These are phyloP conservation scores for Globisporangium polare DNA, from an alignment of 352 stramenopile species.

Conservation along the genomic window DNA sequence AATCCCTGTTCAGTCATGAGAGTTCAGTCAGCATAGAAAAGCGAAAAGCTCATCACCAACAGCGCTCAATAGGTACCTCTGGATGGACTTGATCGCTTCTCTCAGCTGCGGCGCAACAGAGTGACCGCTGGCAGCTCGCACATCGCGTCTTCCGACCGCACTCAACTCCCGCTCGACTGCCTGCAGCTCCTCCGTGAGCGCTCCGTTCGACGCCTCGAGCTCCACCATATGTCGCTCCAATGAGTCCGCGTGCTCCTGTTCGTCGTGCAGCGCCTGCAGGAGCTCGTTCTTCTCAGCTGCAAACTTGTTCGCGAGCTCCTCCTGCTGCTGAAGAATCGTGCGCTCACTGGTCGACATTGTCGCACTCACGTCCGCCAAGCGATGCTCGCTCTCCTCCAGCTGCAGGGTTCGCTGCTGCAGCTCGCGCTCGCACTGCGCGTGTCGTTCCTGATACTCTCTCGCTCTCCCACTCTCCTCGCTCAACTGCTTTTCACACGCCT, in stretches of 20 bases:
- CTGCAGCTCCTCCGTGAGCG: slow-evolving; percentile 35
- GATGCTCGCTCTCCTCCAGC: slow-evolving; percentile 41
- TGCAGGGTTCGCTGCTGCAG: slow-evolving; percentile 23
- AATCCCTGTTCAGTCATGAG: slow-evolving; percentile 22
- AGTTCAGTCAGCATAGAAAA: not conserved
- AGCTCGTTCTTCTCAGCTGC: slow-evolving; percentile 45
- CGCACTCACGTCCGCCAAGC: slow-evolving; percentile 29
- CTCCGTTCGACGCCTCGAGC: slow-evolving; percentile 29
- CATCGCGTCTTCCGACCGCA: slow-evolving; percentile 17
- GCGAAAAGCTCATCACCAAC: not conserved
- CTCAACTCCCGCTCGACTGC: slow-evolving; percentile 38
- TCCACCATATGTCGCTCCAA: slow-evolving; percentile 21
- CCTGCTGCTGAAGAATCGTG: slow-evolving; percentile 30
- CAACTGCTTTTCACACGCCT: slow-evolving; percentile 32
- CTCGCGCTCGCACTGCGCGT: slow-evolving; percentile 23
- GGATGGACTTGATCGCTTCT: slow-evolving; percentile 7
- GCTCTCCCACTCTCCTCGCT: slow-evolving; percentile 30
- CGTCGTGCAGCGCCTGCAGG: slow-evolving; percentile 34
- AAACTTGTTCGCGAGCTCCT: slow-evolving; percentile 34
- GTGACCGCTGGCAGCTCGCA: slow-evolving; percentile 7
- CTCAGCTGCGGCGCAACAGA: slow-evolving; percentile 9
- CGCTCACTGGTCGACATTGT: slow-evolving; percentile 33
- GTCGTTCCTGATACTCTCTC: slow-evolving; percentile 30
- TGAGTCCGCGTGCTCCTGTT: slow-evolving; percentile 32
- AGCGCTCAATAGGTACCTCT: not conserved